Evolutionary conservation across 1,284 basidiomycete species (phyloP), one percentile per base, ranked within the genome.

Genomic region (Malassezia dermatis): DNA sequence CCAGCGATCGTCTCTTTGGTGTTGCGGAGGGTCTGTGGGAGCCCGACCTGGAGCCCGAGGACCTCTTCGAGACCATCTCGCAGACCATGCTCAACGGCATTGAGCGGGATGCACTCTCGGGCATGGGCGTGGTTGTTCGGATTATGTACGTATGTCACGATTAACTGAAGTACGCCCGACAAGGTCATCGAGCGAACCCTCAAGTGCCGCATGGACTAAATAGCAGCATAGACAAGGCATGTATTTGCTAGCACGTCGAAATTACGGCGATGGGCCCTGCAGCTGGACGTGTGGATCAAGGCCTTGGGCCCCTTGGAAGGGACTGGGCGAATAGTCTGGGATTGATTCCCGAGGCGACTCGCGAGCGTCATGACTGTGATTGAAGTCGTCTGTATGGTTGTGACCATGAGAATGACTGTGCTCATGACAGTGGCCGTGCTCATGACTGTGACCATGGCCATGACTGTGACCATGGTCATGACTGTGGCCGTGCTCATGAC

Each of bases 21-120:
- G 85, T 94, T 65, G 94, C 94, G 37, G 94, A 99, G 77, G 89
- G 90, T 5, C 80, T 99, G 37, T 99, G 94, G 94, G 93, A 99
- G 77, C 89, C 91, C 6, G 88, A 91, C 76, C 79, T 99, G 78
- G 89, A 85, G 73, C 84, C 91, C 12, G 94, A 98, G 75, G 94
- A 98, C 76, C 79, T 99, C 48, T 99, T 99, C 71, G 94, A 98
- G 79, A 98, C 94, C 11, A 90, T 96, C 69, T 89, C 89, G 21
- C 94, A 99, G 77, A 93, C 90, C 8, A 78, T 99, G 53, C 78
- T 98, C 70, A 96, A 93, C 67, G 89, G 90, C 8, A 85, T 96
- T 34, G 94, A 99, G 76, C 81, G 94, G 49, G 94, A 98, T 76
- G 90, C 94, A 15, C 88, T 85, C 75, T 94, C 89, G 53, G 94